These are phyloP conservation scores for Tetrahymena thermophila DNA, from an alignment of 73 alveolate genomes.

Conservation along the genomic window DNA sequence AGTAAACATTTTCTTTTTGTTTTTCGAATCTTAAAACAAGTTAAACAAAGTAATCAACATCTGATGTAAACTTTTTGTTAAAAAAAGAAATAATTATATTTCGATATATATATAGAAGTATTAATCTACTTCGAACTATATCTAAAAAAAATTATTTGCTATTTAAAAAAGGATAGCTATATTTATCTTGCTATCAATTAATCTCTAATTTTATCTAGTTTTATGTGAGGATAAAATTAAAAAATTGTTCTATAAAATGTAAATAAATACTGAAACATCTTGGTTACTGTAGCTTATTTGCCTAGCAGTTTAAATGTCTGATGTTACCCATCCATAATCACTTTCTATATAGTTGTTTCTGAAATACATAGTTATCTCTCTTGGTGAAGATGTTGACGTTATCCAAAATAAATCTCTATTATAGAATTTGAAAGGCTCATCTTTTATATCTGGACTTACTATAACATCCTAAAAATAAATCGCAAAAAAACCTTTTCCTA, in stretches of 20 bases:
- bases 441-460: neutral
- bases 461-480: neutral
- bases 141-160: too few species aligned
- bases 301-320: neutral
- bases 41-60: neutral
- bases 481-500: neutral
- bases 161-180: too few species aligned
- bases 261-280: neutral
- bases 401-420: neutral
- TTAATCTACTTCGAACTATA: too few species aligned
- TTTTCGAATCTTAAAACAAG: neutral
- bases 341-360: neutral
- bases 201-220: too few species aligned
- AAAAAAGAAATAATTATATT: too few species aligned
- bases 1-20: neutral
- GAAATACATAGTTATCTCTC: neutral
- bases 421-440: neutral
- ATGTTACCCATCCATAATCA: neutral
- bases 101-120: too few species aligned
- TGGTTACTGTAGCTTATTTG: neutral
- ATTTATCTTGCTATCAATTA: too few species aligned
- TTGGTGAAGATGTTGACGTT: neutral
- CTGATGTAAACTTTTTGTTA: neutral
- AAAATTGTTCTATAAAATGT: too few species aligned
- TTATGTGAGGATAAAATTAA: too few species aligned